Evolutionary conservation across 169 alveolate species (phyloP).

Genomic region (Pseudocohnilembus persalinus): DNA sequence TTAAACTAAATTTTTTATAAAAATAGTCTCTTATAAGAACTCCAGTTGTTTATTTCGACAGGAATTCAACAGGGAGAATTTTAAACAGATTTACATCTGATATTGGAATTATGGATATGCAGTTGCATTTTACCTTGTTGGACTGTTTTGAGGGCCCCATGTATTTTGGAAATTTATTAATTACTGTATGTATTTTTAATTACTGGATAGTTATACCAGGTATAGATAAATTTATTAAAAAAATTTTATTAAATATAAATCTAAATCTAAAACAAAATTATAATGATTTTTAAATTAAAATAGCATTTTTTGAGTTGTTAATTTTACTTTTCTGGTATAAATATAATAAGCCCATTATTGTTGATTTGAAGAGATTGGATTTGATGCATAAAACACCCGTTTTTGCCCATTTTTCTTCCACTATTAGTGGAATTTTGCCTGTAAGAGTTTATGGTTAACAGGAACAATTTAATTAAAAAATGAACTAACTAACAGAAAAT

Average conservation of each 20-base stretch:
- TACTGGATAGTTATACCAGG: slow-evolving; percentile 2
- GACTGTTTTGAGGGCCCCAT: slow-evolving; percentile 14
- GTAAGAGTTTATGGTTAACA: neutral
- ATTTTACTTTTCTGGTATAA: neutral
- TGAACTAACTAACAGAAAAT: neutral
- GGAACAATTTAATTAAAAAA: too few species aligned
- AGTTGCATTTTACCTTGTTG: neutral
- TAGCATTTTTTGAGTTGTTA: too few species aligned
- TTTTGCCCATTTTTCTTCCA: neutral
- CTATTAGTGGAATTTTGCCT: neutral
- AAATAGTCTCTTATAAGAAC: neutral
- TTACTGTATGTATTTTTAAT: slow-evolving; percentile 1
- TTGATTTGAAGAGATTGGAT: neutral
- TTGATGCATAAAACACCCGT: neutral
- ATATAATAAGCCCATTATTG: neutral
- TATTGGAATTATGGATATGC: slow-evolving; percentile 45
- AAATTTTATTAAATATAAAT: too few species aligned
- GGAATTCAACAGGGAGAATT: slow-evolving; percentile 76
- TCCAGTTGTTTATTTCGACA: slow-evolving; percentile 52
- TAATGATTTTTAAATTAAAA: too few species aligned
- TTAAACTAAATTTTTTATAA: too few species aligned
- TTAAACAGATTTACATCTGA: slow-evolving; percentile 74
- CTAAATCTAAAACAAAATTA: too few species aligned
- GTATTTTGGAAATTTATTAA: slow-evolving; percentile 1
- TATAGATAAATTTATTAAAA: slow-evolving; percentile 49